phyloP scores from a whole-genome alignment of 176 grass and related monocot species.

The Poa annua region DNA sequence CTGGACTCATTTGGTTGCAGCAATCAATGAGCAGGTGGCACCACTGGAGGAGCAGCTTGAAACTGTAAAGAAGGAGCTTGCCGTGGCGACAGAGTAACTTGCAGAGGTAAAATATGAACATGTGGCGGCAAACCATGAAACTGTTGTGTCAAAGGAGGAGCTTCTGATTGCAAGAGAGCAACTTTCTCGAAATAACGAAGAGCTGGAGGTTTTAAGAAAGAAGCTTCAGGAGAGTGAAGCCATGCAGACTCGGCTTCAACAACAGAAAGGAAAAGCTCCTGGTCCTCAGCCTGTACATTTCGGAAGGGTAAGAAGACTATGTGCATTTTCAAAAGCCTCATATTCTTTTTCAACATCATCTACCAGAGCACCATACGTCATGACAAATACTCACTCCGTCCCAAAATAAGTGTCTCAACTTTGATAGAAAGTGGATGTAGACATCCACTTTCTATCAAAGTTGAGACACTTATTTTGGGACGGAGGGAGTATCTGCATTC shows the following conservation, averaged over 20 bases:
- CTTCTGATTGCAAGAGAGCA: background rate
- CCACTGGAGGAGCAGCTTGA: background rate
- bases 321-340: too few species aligned
- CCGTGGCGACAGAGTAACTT: background rate
- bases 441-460: too few species aligned
- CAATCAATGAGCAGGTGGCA: background rate
- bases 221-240: conserved; percentile 45
- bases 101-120: background rate
- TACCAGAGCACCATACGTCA: too few species aligned
- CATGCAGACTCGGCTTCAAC: conserved; percentile 8
- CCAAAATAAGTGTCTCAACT: too few species aligned
- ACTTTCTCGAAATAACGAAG: background rate
- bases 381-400: too few species aligned
- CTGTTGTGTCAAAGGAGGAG: background rate
- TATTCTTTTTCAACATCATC: too few species aligned
- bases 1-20: background rate
- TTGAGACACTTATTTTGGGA: too few species aligned
- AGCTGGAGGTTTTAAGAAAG: conserved; percentile 16
- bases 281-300: background rate
- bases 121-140: background rate
- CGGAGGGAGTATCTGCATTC: background rate
- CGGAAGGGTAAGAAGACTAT: background rate
- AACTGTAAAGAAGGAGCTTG: background rate
- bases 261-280: background rate
- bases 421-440: too few species aligned